Evolutionary conservation across 2,329 filamentous ascomycete species (phyloP), one percentile per base, ranked within the genome.

Genomic region (Raffaelea ambrosiae): DNA sequence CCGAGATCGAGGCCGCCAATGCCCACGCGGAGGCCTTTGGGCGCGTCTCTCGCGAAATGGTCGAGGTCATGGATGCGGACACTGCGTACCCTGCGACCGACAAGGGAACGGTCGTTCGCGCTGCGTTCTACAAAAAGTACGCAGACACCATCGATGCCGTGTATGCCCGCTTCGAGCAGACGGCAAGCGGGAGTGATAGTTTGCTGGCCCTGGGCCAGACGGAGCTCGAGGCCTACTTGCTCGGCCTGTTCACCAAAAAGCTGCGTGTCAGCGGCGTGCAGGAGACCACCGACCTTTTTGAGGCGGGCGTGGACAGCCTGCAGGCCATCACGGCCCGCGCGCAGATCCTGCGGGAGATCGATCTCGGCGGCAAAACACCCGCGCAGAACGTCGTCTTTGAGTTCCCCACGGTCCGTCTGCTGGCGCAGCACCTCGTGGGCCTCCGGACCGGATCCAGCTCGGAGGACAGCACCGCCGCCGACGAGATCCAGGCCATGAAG

Each of bases 61-160:
- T 71, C 20, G 54, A 57, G 8, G 53, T 63, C 3, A 47, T 71
- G 3, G 58, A 63, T 3, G 50, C 49, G 7, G 58, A 59, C 18
- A 53, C 62, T 3, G 57, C 61, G 22, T 69, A 65, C 40, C 66
- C 68, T 2, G 59, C 58, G 16, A 72, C 70, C 0, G 70, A 72
- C 51, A 73, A 73, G 56, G 65, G 64, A 2, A 71, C 66, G 11
- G 66, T 72, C 53, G 72, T 73, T 48, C 63, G 70, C 3, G 61
- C 63, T 1, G 62, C 65, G 21, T 63, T 67, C 1, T 67, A 70
- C 47, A 33, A 51, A 5, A 53, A 58, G 23, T 70, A 71, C 45
- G 59, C 57, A 0, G 56, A 62, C 1, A 48, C 60, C 16, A 69
- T 69, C 21, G 35, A 57, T 10, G 59, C 56, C 0, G 44, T 63